Base-by-base conservation (phyloP, 2,329 filamentous ascomycete species). In the Aureobasidium sp. region DNA sequence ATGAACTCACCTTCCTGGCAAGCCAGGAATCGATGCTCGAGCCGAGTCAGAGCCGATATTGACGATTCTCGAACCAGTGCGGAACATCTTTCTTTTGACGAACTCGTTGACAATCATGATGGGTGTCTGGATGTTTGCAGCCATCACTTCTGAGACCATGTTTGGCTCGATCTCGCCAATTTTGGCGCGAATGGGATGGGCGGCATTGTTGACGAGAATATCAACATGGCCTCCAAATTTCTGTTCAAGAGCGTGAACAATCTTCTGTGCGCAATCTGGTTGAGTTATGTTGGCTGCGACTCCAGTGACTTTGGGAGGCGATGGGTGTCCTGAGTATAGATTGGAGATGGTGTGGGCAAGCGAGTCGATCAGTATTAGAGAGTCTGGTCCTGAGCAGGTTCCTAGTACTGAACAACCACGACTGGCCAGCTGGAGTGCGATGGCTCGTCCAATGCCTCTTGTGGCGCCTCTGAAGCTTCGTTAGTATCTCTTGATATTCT, bases 381-480 rank as follows among this genome's bases (percentile, higher is more conserved):
- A 66, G 47, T 65, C 13, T 2, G 62, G 57, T 31, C 67, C 65
- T 5, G 69, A 67, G 61, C 68, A 71, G 27, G 69, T 71, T 27
- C 69, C 69, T 19, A 71, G 57, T 57, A 71, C 64, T 35, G 68
- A 69, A 61, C 63, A 64, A 27, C 69, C 69, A 42, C 69, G 69
- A 38, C 64, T 65, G 15, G 69, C 64, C 35, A 71, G 68, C 23
- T 68, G 61, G 47, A 71, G 66, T 51, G 67, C 64, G 17, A 69
- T 70, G 40, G 69, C 67, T 17, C 69, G 66, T 43, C 69, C 69
- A 31, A 69, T 70, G 55, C 69, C 69, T 64, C 66, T 67, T 9
- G 65, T 67, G 53, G 68, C 69, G 17, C 68, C 69, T 15, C 67
- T 70, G 61, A 10, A 15, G 5, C 13, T 25, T 4, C 15, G 35